phyloP scores from a whole-genome alignment of 1,284 basidiomycete species.

The Marasmius fiardii region DNA sequence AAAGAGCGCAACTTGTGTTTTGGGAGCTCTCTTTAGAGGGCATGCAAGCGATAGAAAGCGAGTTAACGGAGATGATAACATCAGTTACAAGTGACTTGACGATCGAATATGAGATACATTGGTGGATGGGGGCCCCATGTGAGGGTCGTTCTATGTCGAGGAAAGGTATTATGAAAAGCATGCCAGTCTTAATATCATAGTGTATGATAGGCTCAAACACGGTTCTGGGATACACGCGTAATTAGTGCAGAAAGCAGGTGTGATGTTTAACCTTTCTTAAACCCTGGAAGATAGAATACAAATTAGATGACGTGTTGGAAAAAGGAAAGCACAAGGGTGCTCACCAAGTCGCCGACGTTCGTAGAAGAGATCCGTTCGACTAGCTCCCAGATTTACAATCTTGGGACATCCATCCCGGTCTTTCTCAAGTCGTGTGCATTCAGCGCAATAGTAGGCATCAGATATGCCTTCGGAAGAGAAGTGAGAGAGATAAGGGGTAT shows the following conservation, averaged over 20 bases:
- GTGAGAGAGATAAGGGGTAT: background rate
- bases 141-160: background rate
- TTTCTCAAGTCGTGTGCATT: constrained; percentile 95
- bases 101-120: background rate
- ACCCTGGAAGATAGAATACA: constrained; percentile 44
- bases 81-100: background rate
- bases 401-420: constrained; percentile 98
- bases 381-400: constrained; percentile 94
- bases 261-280: constrained; percentile 71
- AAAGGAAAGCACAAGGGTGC: constrained; percentile 19
- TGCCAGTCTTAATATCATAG: background rate
- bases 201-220: background rate
- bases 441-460: constrained; percentile 96
- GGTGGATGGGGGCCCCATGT: background rate
- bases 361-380: constrained; percentile 87
- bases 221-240: constrained; percentile 11
- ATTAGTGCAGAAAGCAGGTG: background rate
- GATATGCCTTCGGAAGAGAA: constrained; percentile 70
- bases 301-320: constrained; percentile 4
- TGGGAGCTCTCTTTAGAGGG: background rate
- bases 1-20: background rate
- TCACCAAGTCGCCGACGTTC: constrained; percentile 76
- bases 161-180: background rate
- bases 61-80: background rate
- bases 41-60: background rate